Percentiles rank a stretch among this genome's conserved stretches.
These are phyloP conservation scores for Fomitopsis pulvina DNA, from an alignment of 768 basidiomycete genomes.

Conservation along the genomic window DNA sequence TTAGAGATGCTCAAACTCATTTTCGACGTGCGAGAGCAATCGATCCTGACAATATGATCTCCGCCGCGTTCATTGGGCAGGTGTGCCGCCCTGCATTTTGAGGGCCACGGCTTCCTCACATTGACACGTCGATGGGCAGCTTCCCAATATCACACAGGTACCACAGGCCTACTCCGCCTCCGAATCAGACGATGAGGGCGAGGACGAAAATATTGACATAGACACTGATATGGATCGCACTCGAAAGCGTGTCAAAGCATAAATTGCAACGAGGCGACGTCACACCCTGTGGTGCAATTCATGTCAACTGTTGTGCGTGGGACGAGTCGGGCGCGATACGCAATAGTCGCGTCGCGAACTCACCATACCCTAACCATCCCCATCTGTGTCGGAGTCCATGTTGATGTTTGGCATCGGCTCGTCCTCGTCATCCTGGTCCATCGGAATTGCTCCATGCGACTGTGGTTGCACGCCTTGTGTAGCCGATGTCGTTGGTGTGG, in stretches of 20 bases:
- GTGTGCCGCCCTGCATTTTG: conserved; percentile 27
- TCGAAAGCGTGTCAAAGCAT: conserved; percentile 31
- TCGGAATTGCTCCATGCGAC: neutral
- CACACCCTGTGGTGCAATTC: neutral
- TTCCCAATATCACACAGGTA: conserved; percentile 10
- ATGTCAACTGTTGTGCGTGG: neutral
- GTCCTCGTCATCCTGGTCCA: conserved; percentile 55
- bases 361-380: conserved; percentile 21
- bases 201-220: conserved; percentile 28
- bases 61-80: conserved; percentile 47
- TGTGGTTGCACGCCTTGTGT: neutral
- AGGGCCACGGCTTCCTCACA: neutral
- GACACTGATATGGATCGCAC: conserved; percentile 20
- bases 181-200: conserved; percentile 37
- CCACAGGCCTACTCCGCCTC: conserved; percentile 11
- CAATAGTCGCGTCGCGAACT: neutral
- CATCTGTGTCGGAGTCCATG: conserved; percentile 75
- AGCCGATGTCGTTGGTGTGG: neutral
- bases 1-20: conserved; percentile 56
- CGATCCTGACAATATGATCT: conserved; percentile 51
- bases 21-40: conserved; percentile 56
- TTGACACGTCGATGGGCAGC: conserved; percentile 9
- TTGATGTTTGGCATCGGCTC: conserved; percentile 74
- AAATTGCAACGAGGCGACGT: neutral
- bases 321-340: neutral